Evolutionary conservation across 805 yeast species (phyloP).

Genomic region (Suhomyces tanzawaensis): DNA sequence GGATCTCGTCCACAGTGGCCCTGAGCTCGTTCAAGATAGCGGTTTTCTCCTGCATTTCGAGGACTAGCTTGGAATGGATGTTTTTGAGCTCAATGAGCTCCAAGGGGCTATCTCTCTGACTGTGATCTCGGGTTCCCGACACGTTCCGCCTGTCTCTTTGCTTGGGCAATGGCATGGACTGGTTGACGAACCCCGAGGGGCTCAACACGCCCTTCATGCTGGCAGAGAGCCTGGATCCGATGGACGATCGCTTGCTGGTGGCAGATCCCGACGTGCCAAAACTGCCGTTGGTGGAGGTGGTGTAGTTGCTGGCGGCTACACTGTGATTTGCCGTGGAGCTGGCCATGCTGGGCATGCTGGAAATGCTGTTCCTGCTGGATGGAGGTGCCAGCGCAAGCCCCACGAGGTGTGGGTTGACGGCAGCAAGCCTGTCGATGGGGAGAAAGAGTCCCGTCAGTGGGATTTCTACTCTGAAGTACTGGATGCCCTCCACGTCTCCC

Average conservation of each 20-base stretch:
- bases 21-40: constrained; percentile 48
- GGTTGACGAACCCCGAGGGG: constrained; percentile 4
- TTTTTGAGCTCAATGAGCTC: constrained; percentile 20
- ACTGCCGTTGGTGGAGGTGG: background rate
- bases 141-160: constrained; percentile 4
- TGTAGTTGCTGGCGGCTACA: background rate
- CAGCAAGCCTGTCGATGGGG: constrained; percentile 46
- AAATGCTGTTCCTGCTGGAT: background rate
- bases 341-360: background rate
- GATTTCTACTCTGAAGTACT: constrained; percentile 61
- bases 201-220: constrained; percentile 6
- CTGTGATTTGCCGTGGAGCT: background rate
- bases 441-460: constrained; percentile 78
- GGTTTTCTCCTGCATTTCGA: constrained; percentile 41
- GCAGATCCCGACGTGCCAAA: background rate
- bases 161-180: constrained; percentile 2
- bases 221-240: constrained; percentile 5
- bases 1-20: constrained; percentile 46
- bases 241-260: constrained; percentile 4
- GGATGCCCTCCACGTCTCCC: constrained; percentile 74
- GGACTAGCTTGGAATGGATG: constrained; percentile 20
- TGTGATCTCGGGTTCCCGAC: constrained; percentile 1
- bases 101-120: background rate
- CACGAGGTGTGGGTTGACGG: constrained; percentile 32
- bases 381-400: background rate